Evolutionary conservation across 768 basidiomycete genomes (phyloP).

Genomic region (Mycena filopes): DNA sequence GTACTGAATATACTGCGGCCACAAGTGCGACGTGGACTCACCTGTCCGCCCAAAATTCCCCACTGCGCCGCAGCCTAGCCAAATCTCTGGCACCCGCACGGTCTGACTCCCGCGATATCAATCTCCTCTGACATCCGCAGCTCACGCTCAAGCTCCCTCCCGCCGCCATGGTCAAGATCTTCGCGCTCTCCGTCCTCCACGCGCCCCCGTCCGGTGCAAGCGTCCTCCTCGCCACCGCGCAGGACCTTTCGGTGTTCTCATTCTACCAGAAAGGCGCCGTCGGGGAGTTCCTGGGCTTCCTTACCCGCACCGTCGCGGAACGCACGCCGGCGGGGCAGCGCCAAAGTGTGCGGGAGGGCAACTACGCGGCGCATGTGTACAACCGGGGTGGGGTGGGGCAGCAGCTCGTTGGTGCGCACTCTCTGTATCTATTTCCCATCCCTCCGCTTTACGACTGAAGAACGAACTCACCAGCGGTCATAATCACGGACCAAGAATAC

Average conservation of each 20-base stretch:
- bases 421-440: constrained; percentile 2
- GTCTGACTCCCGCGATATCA: too few relatives aligned
- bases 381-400: constrained; percentile 88
- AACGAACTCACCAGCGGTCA: constrained; percentile 66
- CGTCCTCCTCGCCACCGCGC: constrained; percentile 72
- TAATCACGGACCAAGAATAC: constrained; percentile 96
- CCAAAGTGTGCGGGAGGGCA: constrained; percentile 94
- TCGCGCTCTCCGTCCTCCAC: constrained; percentile 78
- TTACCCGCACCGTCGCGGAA: constrained; percentile 91
- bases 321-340: constrained; percentile 89
- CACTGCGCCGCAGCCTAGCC: too few relatives aligned
- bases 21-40: too few relatives aligned
- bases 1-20: too few relatives aligned
- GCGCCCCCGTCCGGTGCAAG: constrained; percentile 72
- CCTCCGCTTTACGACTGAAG: neutral
- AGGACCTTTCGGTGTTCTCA: constrained; percentile 89
- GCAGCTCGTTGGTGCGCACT: constrained; percentile 71
- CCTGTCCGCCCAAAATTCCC: too few relatives aligned
- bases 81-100: too few relatives aligned
- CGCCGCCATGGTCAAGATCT: constrained; percentile 84
- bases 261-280: constrained; percentile 93
- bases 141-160: too few relatives aligned
- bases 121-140: too few relatives aligned
- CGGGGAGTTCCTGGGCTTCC: constrained; percentile 93
- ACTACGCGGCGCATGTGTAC: constrained; percentile 93